Evolutionary conservation across 768 basidiomycete genomes (phyloP), one percentile per base, ranked within the genome.

Genomic region (Boletellus sp.): DNA sequence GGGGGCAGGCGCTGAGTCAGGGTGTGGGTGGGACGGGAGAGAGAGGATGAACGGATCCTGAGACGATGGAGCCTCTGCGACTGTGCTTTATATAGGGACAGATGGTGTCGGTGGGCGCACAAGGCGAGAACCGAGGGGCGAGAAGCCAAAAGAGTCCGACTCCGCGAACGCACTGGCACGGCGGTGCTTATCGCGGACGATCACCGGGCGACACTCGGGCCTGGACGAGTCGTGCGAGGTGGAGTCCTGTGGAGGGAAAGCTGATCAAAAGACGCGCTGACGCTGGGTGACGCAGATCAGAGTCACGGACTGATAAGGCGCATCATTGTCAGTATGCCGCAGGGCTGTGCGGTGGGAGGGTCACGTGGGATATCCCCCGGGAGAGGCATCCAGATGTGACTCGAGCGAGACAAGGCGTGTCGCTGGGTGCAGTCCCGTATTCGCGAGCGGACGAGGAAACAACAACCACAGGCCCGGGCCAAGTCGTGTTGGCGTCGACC

Each of bases 71-170:
- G 24, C 9, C 6, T 6, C 10, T n/a, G 7, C 41, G 3, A 17
- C 7, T 42, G 37, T 9, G 50, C 28, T 47, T 52, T 64, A 34
- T 48, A 48, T 61, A 59, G 37, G 28, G 16, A 37, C 37, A 11
- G 6, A 19, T 26, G 26, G n/a, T n/a, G 10, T 7, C 37, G 1
- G 20, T 43, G 44, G 23, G 63, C 63, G 60, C 48, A 15, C 36
- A 42, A 3, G 13, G 11, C 13, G 6, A 31, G 16, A 10, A n/a
- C 3, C 22, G 32, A 50, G 34, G 28, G 4, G 26, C 23, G 28
- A 55, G 38, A 33, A 42, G 12, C 53, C 7, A 51, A 51, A 51
- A 47, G 26, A 0, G 52, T 48, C 50, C 4, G 42, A 48, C 46
- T 56, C 48, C 24, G 45, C 23, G 11, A 51, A 45, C 44, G 33